Conservation (phyloP, 345 rosid genomes). For the Acer campestre region DNA sequence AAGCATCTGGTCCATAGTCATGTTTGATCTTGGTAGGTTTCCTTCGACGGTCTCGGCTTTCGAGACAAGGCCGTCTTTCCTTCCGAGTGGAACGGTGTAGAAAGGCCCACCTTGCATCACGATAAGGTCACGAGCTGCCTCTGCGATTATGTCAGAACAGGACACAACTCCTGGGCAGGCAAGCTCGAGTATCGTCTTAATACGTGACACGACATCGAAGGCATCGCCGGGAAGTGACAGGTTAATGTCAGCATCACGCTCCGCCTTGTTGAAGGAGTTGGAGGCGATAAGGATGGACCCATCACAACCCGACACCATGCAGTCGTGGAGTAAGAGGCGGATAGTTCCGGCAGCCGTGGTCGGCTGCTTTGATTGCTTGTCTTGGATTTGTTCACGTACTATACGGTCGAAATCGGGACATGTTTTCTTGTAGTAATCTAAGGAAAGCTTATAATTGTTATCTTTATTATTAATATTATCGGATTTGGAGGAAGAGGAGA, state of each 20-base stretch:
- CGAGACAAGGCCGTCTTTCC: slow-evolving; percentile 57
- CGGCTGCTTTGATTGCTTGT: slow-evolving; percentile 38
- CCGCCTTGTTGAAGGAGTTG: slow-evolving; percentile 52
- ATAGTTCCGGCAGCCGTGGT: slow-evolving; percentile 64
- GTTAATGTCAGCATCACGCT: slow-evolving; percentile 54
- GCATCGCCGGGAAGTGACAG: slow-evolving; percentile 60
- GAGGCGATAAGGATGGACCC: slow-evolving; percentile 56
- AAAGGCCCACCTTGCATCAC: slow-evolving; percentile 64
- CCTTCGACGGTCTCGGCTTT: slow-evolving; percentile 33
- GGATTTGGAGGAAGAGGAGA: slow-evolving; percentile 12
- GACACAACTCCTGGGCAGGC: slow-evolving; percentile 62
- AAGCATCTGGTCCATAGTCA: slow-evolving; percentile 42
- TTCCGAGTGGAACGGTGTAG: slow-evolving; percentile 45
- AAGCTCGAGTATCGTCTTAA: slow-evolving; percentile 55
- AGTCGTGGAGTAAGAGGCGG: slow-evolving; percentile 63
- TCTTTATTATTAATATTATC: neutral
- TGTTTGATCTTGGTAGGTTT: slow-evolving; percentile 39
- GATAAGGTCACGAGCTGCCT: slow-evolving; percentile 57
- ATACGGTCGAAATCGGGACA: slow-evolving; percentile 55
- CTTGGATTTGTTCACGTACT: slow-evolving; percentile 37
- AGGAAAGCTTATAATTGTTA: slow-evolving; percentile 19
- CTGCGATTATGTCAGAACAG: slow-evolving; percentile 59
- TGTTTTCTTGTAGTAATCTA: slow-evolving; percentile 48
- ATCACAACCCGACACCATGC: slow-evolving; percentile 67
- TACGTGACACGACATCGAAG: slow-evolving; percentile 44